These are phyloP conservation scores for Paraphoma chrysanthemicola DNA, from an alignment of 2,329 filamentous ascomycete species.

Conservation along the genomic window DNA sequence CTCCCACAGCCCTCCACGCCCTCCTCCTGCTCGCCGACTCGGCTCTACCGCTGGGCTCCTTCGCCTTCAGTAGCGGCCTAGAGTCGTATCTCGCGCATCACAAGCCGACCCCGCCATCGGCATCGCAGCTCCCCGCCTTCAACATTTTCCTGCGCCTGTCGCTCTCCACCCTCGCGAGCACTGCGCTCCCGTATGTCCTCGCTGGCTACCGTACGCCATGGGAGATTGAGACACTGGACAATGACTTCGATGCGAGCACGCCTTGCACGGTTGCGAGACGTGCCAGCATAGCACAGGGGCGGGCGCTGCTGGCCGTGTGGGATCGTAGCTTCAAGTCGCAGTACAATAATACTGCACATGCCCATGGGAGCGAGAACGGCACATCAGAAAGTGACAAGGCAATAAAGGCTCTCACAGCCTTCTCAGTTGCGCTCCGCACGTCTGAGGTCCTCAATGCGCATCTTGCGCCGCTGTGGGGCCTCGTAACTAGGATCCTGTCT, in stretches of 20 bases:
- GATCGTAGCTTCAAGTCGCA: slow-evolving; percentile 68
- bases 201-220: slow-evolving; percentile 67
- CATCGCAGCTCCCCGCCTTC: slow-evolving; percentile 57
- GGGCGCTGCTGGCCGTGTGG: slow-evolving; percentile 78
- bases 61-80: slow-evolving; percentile 82
- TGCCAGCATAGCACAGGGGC: slow-evolving; percentile 76
- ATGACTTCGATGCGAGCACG: slow-evolving; percentile 76
- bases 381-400: slow-evolving; percentile 12
- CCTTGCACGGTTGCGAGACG: slow-evolving; percentile 80
- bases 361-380: neutral
- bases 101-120: slow-evolving; percentile 40
- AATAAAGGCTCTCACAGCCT: slow-evolving; percentile 31
- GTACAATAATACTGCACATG: slow-evolving; percentile 13
- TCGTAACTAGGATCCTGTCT: slow-evolving; percentile 67
- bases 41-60: slow-evolving; percentile 82
- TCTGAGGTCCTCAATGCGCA: slow-evolving; percentile 59
- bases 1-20: slow-evolving; percentile 61
- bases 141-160: slow-evolving; percentile 73
- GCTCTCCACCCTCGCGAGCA: slow-evolving; percentile 73
- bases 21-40: slow-evolving; percentile 82
- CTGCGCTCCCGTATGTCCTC: slow-evolving; percentile 77
- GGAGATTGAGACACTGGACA: slow-evolving; percentile 67
- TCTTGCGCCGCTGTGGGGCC: slow-evolving; percentile 74
- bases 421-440: slow-evolving; percentile 39
- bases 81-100: slow-evolving; percentile 82